These are phyloP conservation scores for Jacaranda copaia DNA, from an alignment of 257 asterid genomes.

Conservation along the genomic window DNA sequence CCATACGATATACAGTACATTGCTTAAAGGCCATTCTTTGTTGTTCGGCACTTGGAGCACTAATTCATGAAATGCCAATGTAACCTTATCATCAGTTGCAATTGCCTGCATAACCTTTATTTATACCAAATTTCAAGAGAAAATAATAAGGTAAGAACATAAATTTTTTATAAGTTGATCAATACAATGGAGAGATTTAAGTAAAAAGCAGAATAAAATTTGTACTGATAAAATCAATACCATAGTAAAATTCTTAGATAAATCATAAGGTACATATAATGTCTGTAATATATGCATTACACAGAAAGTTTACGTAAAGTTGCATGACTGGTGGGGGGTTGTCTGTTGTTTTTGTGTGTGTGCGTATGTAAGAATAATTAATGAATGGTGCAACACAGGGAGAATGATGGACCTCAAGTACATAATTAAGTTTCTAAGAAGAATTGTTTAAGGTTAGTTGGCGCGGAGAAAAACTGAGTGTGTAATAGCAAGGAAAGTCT, in stretches of 20 bases:
- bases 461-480: slow-evolving; percentile 74
- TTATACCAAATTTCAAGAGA: background rate
- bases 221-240: no score
- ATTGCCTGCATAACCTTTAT: background rate
- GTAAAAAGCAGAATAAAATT: no score
- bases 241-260: no score
- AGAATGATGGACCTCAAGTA: slow-evolving; percentile 40
- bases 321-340: no score
- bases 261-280: no score
- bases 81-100: background rate
- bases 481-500: slow-evolving; percentile 82
- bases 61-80: background rate
- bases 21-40: background rate
- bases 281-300: no score
- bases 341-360: no score
- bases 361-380: background rate
- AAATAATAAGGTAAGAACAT: background rate
- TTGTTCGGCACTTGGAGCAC: background rate
- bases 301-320: no score
- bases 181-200: background rate
- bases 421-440: slow-evolving; percentile 49
- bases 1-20: slow-evolving; percentile 32
- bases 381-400: slow-evolving; percentile 34
- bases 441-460: slow-evolving; percentile 68
- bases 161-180: background rate